phyloP scores from a whole-genome alignment of 2,329 filamentous ascomycete species.

The Cercospora zeae-maydis region DNA sequence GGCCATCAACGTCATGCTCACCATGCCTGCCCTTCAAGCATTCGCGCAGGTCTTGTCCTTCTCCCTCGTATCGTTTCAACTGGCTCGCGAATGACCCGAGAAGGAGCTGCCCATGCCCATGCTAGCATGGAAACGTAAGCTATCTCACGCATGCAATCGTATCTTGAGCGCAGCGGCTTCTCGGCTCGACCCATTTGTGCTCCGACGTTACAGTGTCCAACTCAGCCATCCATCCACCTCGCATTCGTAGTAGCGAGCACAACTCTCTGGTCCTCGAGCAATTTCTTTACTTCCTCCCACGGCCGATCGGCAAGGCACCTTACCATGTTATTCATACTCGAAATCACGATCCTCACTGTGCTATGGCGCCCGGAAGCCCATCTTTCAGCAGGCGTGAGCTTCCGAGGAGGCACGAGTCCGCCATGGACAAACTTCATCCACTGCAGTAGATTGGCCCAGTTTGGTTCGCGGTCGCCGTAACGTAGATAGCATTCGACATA shows the following conservation, averaged over 20 bases:
- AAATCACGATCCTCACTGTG: not conserved
- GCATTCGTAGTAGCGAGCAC: slow-evolving; percentile 4
- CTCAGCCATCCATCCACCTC: not conserved
- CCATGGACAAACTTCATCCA: not conserved
- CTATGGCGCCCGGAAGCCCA: not conserved
- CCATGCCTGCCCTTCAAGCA: not conserved
- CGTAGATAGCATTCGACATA: not conserved
- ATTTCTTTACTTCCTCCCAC: slow-evolving; percentile 1
- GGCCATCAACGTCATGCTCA: not conserved
- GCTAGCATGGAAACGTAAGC: not conserved
- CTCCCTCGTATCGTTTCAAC: not conserved
- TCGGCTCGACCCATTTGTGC: no score
- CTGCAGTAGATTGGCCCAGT: slow-evolving; percentile 8
- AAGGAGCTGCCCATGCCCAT: not conserved
- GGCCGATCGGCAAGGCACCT: not conserved
- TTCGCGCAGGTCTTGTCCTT: not conserved
- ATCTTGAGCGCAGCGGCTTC: no score
- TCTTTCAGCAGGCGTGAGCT: not conserved
- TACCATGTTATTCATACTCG: not conserved
- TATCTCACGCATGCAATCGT: no score
- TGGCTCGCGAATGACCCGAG: not conserved
- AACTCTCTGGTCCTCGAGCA: slow-evolving; percentile 3
- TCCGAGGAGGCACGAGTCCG: not conserved
- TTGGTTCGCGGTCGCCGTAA: not conserved
- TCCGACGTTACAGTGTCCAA: not conserved